Evolutionary conservation across 2,329 filamentous ascomycete genomes (phyloP).

Genomic region (Trichoderma lentiforme): DNA sequence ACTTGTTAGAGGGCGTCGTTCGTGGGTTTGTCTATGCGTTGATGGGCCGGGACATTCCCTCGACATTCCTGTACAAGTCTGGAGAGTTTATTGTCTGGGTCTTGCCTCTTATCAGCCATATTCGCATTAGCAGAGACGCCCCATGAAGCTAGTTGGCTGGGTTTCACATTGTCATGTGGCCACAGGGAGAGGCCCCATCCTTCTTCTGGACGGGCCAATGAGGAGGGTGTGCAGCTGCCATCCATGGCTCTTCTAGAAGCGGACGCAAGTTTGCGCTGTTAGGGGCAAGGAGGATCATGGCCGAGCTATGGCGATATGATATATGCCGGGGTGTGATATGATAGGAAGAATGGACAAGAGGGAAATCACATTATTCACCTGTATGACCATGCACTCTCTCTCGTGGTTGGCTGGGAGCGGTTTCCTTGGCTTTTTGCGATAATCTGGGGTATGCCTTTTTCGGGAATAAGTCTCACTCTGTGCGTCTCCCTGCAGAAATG

Average conservation of each 20-base stretch:
- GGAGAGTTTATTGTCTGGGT: neutral
- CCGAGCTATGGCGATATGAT: neutral
- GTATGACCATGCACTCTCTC: neutral
- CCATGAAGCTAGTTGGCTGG: slow-evolving; percentile 4
- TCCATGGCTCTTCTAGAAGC: slow-evolving; percentile 29
- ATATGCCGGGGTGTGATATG: neutral
- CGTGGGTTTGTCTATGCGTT: neutral
- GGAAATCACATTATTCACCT: neutral
- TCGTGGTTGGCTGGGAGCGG: neutral
- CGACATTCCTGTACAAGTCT: neutral
- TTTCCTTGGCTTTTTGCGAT: neutral
- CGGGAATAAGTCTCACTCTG: neutral
- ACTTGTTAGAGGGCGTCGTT: neutral
- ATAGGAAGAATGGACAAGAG: neutral
- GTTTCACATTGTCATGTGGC: slow-evolving; percentile 5
- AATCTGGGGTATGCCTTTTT: slow-evolving; percentile 7
- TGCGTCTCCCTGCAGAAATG: neutral
- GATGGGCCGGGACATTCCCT: neutral
- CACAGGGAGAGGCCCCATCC: neutral
- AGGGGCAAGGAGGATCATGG: neutral
- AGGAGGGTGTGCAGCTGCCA: slow-evolving; percentile 21
- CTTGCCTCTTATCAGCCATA: neutral
- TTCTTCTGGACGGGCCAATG: neutral
- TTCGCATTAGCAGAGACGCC: neutral
- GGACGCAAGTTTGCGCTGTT: slow-evolving; percentile 17